Evolutionary conservation across 1,284 basidiomycete genomes (phyloP).

Genomic region (Leucocoprinus gongylophorus): DNA sequence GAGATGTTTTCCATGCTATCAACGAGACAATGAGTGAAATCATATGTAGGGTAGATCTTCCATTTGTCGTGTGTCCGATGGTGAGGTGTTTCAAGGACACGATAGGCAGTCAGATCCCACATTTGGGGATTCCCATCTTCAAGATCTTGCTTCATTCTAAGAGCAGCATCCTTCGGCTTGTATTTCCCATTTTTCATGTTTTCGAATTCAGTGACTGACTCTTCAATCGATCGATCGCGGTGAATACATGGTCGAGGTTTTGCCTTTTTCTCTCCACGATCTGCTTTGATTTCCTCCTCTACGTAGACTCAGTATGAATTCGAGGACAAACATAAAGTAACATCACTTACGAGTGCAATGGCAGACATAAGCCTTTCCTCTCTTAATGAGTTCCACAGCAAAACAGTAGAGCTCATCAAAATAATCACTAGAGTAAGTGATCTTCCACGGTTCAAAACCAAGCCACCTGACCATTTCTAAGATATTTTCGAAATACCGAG

Average conservation of each 20-base stretch:
- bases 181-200: constrained; percentile 92
- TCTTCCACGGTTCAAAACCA: constrained; percentile 97
- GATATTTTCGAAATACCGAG: constrained; percentile 93
- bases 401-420: constrained; percentile 86
- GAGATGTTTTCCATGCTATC: constrained; percentile 99
- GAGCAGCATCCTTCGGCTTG: constrained; percentile 82
- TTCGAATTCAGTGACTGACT: constrained; percentile 86
- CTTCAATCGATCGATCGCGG: constrained; percentile 75
- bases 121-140: constrained; percentile 95
- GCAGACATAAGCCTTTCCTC: constrained; percentile 93
- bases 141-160: constrained; percentile 98
- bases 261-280: constrained; percentile 81
- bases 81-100: constrained; percentile 86
- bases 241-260: constrained; percentile 84
- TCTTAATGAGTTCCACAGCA: constrained; percentile 86
- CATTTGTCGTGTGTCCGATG: constrained; percentile 92
- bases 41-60: constrained; percentile 96
- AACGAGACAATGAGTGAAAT: constrained; percentile 97
- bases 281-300: constrained; percentile 90
- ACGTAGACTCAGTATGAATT: constrained; percentile 13
- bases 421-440: constrained; percentile 99
- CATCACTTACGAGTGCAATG: constrained; percentile 80
- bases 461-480: constrained; percentile 96
- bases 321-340: neutral
- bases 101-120: constrained; percentile 99